Base-by-base conservation (phyloP, 805 yeast genomes). In the Kodamaea neixiangensis region DNA sequence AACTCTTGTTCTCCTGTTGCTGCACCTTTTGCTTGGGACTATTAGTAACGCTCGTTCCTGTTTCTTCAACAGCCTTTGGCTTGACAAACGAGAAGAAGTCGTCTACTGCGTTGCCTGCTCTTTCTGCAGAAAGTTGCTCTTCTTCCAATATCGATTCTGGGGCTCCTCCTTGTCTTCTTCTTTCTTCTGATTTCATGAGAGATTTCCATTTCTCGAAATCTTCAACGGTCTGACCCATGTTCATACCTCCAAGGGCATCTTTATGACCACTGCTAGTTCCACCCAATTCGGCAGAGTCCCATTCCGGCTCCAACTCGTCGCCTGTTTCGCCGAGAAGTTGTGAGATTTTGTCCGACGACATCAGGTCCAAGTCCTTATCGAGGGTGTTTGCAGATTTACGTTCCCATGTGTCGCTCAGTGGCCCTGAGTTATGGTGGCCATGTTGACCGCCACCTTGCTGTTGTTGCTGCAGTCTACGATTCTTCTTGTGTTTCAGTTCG, bases 151-250 rank as follows among this genome's bases (percentile, higher is more conserved):
- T 37, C 6, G 38, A 18, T 9, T 53, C 55, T 38, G 55, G 48
- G 5, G 42, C 22, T 19, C 75, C 80, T 4, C 81, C 82, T 44
- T 76, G 73, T 56, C 74, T 70, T 53, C 68, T 72, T 33, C 73
- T 72, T 37, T 81, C 81, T 58, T 80, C 80, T 44, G 73, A 64
- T 53, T 73, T 73, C 85, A 80, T 78, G 53, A 71, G 72, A 45
- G 75, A 64, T 62, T 80, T 80, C 86, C 86, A 82, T 53, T 70
- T 73, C 59, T 82, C 87, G 57, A 81, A 82, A 54, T 82, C 86
- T 48, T 78, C 77, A 2, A 79, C 78, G 0, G 85, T 76, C 48
- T 73, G 78, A 17, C 85, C 85, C 67, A 65, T 76, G 60, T 60
- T 59, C 45, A 56, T 62, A 35, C 68, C 56, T 15, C 48, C 54